Conservation (phyloP, 108 stramenopile genomes). For the Schizochytrium sp. region DNA sequence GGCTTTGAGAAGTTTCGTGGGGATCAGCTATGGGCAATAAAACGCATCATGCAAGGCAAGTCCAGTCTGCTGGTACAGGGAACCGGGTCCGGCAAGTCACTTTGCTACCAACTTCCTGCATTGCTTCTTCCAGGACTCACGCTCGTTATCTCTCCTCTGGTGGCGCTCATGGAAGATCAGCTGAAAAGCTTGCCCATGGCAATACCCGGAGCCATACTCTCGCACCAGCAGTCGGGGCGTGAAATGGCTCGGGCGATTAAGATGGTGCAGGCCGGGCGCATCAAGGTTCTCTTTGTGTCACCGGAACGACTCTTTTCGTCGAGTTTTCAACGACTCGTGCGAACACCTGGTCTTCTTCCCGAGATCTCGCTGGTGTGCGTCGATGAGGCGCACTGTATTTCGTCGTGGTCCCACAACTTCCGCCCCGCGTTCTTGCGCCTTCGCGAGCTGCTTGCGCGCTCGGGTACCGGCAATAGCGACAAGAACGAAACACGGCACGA, state of each 20-base stretch:
- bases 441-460: slow-evolving; percentile 45
- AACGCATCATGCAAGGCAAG: slow-evolving; percentile 47
- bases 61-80: slow-evolving; percentile 79
- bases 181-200: slow-evolving; percentile 61
- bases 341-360: slow-evolving; percentile 37
- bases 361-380: slow-evolving; percentile 76
- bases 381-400: slow-evolving; percentile 83
- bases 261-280: slow-evolving; percentile 59
- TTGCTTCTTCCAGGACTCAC: slow-evolving; percentile 71
- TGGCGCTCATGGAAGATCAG: slow-evolving; percentile 91
- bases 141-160: slow-evolving; percentile 87
- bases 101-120: slow-evolving; percentile 92
- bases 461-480: not conserved
- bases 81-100: slow-evolving; percentile 93
- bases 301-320: slow-evolving; percentile 80
- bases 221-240: slow-evolving; percentile 40
- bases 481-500: not conserved
- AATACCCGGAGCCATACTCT: slow-evolving; percentile 71
- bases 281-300: slow-evolving; percentile 77
- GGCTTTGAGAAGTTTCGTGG: slow-evolving; percentile 64
- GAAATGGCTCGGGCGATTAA: slow-evolving; percentile 69
- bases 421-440: slow-evolving; percentile 78
- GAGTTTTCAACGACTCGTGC: slow-evolving; percentile 75
- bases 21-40: slow-evolving; percentile 83
- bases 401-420: slow-evolving; percentile 96